phyloP scores from a whole-genome alignment of 768 basidiomycete genomes.

The Leccinum sublutescens region DNA sequence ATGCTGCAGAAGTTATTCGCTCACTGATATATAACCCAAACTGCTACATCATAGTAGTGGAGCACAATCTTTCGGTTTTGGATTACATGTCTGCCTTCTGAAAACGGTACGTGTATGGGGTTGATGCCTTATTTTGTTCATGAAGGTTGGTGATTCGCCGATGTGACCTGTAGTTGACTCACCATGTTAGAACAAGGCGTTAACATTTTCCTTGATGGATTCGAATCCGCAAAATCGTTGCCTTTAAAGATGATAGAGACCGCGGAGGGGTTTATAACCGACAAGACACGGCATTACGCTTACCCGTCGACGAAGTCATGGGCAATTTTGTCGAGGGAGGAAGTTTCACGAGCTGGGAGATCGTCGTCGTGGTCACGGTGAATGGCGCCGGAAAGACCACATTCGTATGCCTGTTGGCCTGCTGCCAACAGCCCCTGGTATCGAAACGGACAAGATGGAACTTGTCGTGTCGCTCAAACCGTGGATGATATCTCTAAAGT shows the following conservation, averaged over 20 bases:
- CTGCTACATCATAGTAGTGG: slow-evolving; percentile 87
- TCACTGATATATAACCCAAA: slow-evolving; percentile 66
- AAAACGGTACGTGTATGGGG: slow-evolving; percentile 98
- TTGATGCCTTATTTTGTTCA: slow-evolving; percentile 94
- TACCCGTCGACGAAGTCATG: slow-evolving; percentile 94
- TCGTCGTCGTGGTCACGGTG: slow-evolving; percentile 98
- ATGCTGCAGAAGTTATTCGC: slow-evolving; percentile 93
- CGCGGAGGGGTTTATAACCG: slow-evolving; percentile 82
- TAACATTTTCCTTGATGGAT: slow-evolving; percentile 99
- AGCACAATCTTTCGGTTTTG: slow-evolving; percentile 96
- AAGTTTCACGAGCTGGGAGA: slow-evolving; percentile 95
- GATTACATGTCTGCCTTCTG: slow-evolving; percentile 96
- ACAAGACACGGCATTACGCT: slow-evolving; percentile 85
- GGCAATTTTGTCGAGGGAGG: slow-evolving; percentile 87
- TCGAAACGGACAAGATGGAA: slow-evolving; percentile 74
- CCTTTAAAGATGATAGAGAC: slow-evolving; percentile 98
- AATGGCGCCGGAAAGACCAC: slow-evolving; percentile 99
- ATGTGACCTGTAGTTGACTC: slow-evolving; percentile 1
- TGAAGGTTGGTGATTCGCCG: slow-evolving; percentile 61
- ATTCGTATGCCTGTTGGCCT: slow-evolving; percentile 91
- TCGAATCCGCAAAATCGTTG: slow-evolving; percentile 85
- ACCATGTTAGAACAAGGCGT: slow-evolving; percentile 57
- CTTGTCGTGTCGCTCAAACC: slow-evolving; percentile 70
- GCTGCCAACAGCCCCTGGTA: slow-evolving; percentile 73
- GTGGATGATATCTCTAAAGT: slow-evolving; percentile 96